Percentiles rank a stretch among this genome's conserved stretches.
phyloP scores from a whole-genome alignment of 345 rosid species.

The Brassica rapa region DNA sequence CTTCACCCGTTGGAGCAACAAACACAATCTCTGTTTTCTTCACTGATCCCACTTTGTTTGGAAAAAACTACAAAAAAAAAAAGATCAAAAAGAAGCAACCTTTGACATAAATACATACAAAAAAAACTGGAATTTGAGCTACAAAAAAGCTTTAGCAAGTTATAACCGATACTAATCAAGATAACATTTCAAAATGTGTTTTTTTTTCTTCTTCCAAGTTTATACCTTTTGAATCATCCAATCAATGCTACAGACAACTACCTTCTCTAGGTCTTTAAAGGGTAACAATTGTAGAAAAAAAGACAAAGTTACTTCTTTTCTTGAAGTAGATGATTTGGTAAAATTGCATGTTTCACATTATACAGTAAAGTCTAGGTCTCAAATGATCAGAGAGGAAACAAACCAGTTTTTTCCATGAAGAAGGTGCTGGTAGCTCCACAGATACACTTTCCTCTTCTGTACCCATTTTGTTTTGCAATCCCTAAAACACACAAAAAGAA shows the following conservation, averaged over 20 bases:
- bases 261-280: neutral
- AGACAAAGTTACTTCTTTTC: neutral
- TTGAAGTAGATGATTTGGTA: neutral
- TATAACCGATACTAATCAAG: neutral
- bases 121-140: neutral
- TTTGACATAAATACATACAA: neutral
- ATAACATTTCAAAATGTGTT: neutral
- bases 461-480: constrained; percentile 45
- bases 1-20: constrained; percentile 81
- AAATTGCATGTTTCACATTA: neutral
- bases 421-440: constrained; percentile 77
- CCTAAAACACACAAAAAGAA: constrained; percentile 20
- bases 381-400: constrained; percentile 1
- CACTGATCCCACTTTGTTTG: constrained; percentile 61
- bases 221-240: neutral
- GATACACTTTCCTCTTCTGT: constrained; percentile 54
- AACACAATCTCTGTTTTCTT: constrained; percentile 70
- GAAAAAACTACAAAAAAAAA: constrained; percentile 49
- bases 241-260: neutral
- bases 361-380: neutral
- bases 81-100: neutral
- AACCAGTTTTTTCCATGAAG: constrained; percentile 86
- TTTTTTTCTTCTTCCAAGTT: neutral
- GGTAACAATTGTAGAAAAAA: neutral
- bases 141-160: neutral